These are phyloP conservation scores for Cercis canadensis DNA, from an alignment of 306 rosid genomes.

Conservation along the genomic window DNA sequence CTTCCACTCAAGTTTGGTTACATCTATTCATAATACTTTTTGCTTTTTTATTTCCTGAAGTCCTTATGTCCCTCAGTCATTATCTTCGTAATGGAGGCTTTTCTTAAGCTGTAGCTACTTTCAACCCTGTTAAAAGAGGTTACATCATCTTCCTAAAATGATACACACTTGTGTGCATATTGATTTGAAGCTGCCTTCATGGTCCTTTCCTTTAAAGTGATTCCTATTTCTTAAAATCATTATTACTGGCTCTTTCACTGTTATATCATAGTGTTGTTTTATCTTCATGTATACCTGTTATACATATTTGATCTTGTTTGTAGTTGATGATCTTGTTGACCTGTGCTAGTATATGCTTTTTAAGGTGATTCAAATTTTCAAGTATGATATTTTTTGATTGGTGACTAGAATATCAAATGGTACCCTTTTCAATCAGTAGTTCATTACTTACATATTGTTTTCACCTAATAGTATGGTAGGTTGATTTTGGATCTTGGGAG, in stretches of 20 bases:
- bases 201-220: neutral
- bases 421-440: neutral
- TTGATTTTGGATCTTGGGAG: too few species aligned
- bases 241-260: neutral
- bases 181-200: neutral
- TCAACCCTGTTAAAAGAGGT: neutral
- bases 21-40: neutral
- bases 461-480: too few species aligned
- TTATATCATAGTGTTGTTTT: constrained; percentile 8
- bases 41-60: neutral
- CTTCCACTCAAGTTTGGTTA: neutral
- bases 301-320: constrained; percentile 11
- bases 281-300: neutral
- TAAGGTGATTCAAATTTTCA: neutral
- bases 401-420: neutral
- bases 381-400: neutral
- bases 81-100: neutral
- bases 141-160: constrained; percentile 2
- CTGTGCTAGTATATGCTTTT: constrained; percentile 4
- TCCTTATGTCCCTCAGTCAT: neutral
- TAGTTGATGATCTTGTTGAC: neutral
- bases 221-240: neutral
- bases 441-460: neutral
- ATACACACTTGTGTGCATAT: neutral
- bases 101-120: neutral